Base-by-base conservation (phyloP, 164 flowering plant species). In the Chimonanthus salicifolius region DNA sequence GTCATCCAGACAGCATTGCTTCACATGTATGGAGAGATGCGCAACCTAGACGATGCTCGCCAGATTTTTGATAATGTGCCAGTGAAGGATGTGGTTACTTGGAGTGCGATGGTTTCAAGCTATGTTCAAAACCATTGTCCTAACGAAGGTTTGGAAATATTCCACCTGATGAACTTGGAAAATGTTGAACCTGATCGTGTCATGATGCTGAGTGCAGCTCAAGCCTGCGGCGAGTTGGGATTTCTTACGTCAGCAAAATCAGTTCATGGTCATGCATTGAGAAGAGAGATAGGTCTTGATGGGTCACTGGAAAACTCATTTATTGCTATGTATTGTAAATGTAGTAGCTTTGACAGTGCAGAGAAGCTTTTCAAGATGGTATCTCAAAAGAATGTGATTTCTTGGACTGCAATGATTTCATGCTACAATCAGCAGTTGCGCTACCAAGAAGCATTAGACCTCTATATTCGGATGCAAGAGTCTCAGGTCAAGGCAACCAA, bases 371-470 rank as follows among this genome's bases (percentile, higher is more conserved):
- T 89, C 72, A 18, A 51, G 18, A 75, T 60, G 18, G 65, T 62
- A 13, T 20, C 48, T 76, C 6, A 60, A 60, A 62, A 20, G 33
- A 77, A 73, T 74, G 80, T 81, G 72, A 62, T 79, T 71, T 79
- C 85, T 10, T 94, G 90, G 88, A 89, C 90, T 5, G 79, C 88
- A 0, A 79, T 94, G 89, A 87, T 94, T 66, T 86, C 87, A 6
- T 75, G 86, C 80, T 90, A 88, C 71, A 89, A 91, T 78, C 84
- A 86, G 67, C 71, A 64, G 72, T 87, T 85, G 5, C 71, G 60
- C 44, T 87, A 83, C 68, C 49, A 10, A 20, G 78, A 88, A 73
- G 96, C 90, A 50, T 43, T 91, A 20, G 70, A 76, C 6, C 44
- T 78, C 67, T 88, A 80, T 78, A 44, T 65, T 20, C 70, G 74